Evolutionary conservation across 345 rosid species (phyloP).

Genomic region (Heritiera littoralis): DNA sequence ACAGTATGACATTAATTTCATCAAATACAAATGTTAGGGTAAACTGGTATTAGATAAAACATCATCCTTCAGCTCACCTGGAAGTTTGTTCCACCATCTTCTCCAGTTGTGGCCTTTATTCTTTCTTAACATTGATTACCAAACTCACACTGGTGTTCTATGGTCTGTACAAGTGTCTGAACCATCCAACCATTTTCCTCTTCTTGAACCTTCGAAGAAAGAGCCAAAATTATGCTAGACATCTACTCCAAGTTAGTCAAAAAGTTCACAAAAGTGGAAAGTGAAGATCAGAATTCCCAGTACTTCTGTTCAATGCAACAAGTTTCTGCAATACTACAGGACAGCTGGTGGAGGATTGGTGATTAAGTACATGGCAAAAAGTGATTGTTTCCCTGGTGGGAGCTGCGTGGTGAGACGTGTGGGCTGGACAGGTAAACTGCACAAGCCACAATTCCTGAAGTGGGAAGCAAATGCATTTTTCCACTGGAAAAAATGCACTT

Average conservation of each 20-base stretch:
- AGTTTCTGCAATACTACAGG: not conserved
- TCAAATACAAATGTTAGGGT: too few species aligned
- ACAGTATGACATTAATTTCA: too few species aligned
- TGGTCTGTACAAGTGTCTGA: not conserved
- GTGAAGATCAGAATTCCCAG: too few species aligned
- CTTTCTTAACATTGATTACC: not conserved
- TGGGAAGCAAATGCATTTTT: not conserved
- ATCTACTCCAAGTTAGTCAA: not conserved
- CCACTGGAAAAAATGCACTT: not conserved
- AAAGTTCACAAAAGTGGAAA: not conserved
- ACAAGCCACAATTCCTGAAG: not conserved
- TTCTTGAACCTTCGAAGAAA: not conserved
- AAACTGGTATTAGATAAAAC: not conserved
- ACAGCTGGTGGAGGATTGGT: constrained; percentile 13
- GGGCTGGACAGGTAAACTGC: not conserved
- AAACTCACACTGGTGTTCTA: not conserved
- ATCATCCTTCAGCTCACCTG: too few species aligned
- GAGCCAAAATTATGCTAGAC: not conserved
- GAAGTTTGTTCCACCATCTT: not conserved
- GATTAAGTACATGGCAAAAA: not conserved
- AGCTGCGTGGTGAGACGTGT: not conserved
- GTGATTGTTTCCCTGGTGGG: not conserved
- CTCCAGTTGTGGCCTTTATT: not conserved
- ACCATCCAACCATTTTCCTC: not conserved
- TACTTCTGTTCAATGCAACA: not conserved